Conservation (phyloP, 805 yeast species). For the Kodamaea leandrae region DNA sequence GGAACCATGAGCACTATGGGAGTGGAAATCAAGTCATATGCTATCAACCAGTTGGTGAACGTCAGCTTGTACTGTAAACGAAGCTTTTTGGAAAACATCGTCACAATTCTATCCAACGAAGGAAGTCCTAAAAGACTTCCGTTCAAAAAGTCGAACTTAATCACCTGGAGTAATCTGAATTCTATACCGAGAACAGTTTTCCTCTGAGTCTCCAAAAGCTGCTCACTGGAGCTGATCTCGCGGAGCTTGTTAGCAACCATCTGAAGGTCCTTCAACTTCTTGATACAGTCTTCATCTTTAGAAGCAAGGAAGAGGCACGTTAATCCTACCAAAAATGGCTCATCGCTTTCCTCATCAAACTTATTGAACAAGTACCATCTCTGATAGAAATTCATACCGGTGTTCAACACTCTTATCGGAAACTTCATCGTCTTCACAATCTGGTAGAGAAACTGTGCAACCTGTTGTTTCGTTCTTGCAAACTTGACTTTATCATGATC, state of each 20-base stretch:
- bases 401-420: conserved; percentile 67
- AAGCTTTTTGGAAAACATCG: conserved; percentile 56
- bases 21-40: conserved; percentile 70
- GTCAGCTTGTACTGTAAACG: conserved; percentile 47
- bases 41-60: conserved; percentile 66
- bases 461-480: conserved; percentile 50
- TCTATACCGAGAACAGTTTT: conserved; percentile 60
- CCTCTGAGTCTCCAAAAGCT: conserved; percentile 50
- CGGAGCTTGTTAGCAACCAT: conserved; percentile 44
- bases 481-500: conserved; percentile 45
- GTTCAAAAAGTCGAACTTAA: conserved; percentile 76
- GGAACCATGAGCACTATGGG: conserved; percentile 69
- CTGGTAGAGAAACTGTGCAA: conserved; percentile 53
- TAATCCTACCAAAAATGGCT: conserved; percentile 61
- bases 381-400: conserved; percentile 72
- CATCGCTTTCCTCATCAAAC: conserved; percentile 35
- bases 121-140: conserved; percentile 32
- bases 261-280: conserved; percentile 64
- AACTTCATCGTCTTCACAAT: conserved; percentile 54
- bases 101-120: conserved; percentile 59
- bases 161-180: conserved; percentile 68
- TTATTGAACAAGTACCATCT: conserved; percentile 63
- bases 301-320: conserved; percentile 69
- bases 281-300: conserved; percentile 82
- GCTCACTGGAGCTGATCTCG: conserved; percentile 19